phyloP scores from a whole-genome alignment of 108 stramenopile species.

The Skeletonema tropicum region DNA sequence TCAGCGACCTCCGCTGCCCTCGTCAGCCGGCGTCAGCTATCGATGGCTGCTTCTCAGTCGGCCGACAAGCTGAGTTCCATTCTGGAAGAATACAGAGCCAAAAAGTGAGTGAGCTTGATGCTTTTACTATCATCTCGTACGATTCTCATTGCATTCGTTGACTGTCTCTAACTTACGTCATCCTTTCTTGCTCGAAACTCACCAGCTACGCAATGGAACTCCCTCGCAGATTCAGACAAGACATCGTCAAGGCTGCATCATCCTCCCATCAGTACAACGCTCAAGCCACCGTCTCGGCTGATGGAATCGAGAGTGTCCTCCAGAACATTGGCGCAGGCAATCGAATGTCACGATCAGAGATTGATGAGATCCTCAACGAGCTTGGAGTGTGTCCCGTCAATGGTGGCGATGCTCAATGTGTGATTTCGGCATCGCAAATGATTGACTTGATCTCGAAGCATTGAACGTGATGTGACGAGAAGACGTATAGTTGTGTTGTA shows the following conservation, averaged over 20 bases:
- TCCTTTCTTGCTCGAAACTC: neutral
- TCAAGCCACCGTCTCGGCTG: constrained; percentile 32
- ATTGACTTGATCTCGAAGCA: constrained; percentile 19
- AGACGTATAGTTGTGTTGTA: neutral
- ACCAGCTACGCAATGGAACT: constrained; percentile 53
- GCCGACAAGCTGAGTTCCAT: constrained; percentile 41
- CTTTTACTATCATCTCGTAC: neutral
- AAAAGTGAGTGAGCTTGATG: constrained; percentile 44
- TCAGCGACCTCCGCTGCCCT: neutral
- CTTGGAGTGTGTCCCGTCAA: constrained; percentile 20
- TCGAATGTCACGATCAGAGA: constrained; percentile 43
- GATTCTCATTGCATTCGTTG: neutral
- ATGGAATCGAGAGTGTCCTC: constrained; percentile 51
- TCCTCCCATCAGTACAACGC: constrained; percentile 3
- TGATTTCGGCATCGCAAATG: constrained; percentile 26
- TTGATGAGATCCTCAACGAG: constrained; percentile 55
- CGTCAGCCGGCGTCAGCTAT: constrained; percentile 8
- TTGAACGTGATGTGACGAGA: neutral
- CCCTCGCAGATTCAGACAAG: constrained; percentile 61
- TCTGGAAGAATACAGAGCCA: constrained; percentile 54
- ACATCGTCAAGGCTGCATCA: constrained; percentile 51
- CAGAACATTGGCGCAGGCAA: constrained; percentile 54
- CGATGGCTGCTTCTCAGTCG: constrained; percentile 7
- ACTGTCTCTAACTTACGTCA: neutral
- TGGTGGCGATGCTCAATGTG: constrained; percentile 6